Conservation (phyloP, 2,329 filamentous ascomycete genomes). For the Tricladium varicosporioides region DNA sequence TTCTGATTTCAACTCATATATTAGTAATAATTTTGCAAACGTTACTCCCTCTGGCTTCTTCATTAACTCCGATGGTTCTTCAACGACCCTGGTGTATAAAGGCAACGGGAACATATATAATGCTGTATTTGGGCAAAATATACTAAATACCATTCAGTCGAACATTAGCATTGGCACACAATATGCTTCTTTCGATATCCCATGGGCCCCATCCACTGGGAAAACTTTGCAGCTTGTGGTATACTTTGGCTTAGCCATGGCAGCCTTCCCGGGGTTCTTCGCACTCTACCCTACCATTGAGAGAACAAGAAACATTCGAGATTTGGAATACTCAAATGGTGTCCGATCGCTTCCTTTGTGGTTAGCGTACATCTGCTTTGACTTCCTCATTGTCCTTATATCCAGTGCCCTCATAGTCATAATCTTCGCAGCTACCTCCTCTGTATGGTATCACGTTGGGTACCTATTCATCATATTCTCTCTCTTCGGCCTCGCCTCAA, state of each 20-base stretch:
- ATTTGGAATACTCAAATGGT: constrained; percentile 88
- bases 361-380: constrained; percentile 79
- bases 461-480: constrained; percentile 81
- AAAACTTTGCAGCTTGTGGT: constrained; percentile 75
- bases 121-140: constrained; percentile 61
- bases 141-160: constrained; percentile 63
- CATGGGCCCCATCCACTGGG: constrained; percentile 66
- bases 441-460: constrained; percentile 74
- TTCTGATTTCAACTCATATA: constrained; percentile 64
- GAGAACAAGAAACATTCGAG: constrained; percentile 73
- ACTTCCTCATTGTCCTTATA: constrained; percentile 70
- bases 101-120: constrained; percentile 58
- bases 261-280: constrained; percentile 82
- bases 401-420: constrained; percentile 64
- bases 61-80: constrained; percentile 58
- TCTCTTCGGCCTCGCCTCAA: constrained; percentile 77
- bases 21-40: constrained; percentile 61
- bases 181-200: constrained; percentile 73
- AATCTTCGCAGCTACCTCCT: constrained; percentile 63
- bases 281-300: constrained; percentile 86
- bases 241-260: constrained; percentile 78
- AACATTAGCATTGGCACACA: constrained; percentile 68
- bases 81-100: constrained; percentile 69
- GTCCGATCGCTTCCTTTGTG: constrained; percentile 80
- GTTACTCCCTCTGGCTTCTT: constrained; percentile 80